phyloP scores from a whole-genome alignment of 83 land plant species.

The Diphasiastrum complanatum region DNA sequence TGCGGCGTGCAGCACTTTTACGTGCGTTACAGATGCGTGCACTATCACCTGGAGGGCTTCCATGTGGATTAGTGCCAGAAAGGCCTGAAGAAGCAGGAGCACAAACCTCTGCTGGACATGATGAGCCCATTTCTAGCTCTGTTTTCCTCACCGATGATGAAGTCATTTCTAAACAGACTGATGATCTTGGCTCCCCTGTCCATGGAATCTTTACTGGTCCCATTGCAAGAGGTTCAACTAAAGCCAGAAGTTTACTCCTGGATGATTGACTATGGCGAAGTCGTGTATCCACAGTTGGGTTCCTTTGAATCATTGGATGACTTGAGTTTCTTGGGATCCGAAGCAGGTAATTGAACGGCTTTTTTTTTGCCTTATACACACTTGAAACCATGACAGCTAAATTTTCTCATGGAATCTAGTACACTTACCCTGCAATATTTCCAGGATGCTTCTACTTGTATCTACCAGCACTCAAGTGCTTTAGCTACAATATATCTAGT shows the following conservation, averaged over 20 bases:
- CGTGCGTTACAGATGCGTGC: slow-evolving; percentile 82
- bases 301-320: too few relatives aligned
- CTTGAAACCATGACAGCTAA: too few relatives aligned
- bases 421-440: too few relatives aligned
- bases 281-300: too few relatives aligned
- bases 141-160: slow-evolving; percentile 7
- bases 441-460: too few relatives aligned
- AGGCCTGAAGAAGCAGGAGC: slow-evolving; percentile 40
- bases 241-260: slow-evolving; percentile 31
- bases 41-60: slow-evolving; percentile 48
- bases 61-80: slow-evolving; percentile 26
- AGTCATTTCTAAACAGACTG: slow-evolving; percentile 2
- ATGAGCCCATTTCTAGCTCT: slow-evolving; percentile 16
- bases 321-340: too few relatives aligned
- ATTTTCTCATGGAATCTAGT: too few relatives aligned
- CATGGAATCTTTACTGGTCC: slow-evolving; percentile 18
- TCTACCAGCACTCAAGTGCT: too few relatives aligned
- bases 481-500: too few relatives aligned
- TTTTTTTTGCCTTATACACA: too few relatives aligned
- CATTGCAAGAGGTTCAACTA: slow-evolving; percentile 23
- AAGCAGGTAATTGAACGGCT: too few relatives aligned
- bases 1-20: slow-evolving; percentile 78
- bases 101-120: slow-evolving; percentile 31
- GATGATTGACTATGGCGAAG: too few relatives aligned
- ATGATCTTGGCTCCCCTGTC: slow-evolving; percentile 22